phyloP scores from a whole-genome alignment of 2,329 filamentous ascomycete genomes.

The Cercospora janseana region DNA sequence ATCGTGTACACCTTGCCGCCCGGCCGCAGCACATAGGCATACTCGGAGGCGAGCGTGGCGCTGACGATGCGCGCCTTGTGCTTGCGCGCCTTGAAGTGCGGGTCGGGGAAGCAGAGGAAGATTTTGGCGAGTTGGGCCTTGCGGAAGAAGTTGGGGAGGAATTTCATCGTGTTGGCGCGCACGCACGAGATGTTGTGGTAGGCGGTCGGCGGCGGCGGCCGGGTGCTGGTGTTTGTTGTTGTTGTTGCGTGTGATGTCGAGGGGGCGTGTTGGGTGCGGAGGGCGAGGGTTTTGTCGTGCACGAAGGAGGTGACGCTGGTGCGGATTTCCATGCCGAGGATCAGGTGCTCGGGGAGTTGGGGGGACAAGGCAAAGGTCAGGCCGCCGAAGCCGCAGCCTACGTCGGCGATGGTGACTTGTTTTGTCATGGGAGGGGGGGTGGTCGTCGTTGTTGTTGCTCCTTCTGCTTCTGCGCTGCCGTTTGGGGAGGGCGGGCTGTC shows the following conservation, averaged over 20 bases:
- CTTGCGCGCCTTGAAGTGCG: conserved; percentile 95
- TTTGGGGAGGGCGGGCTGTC: conserved; percentile 5
- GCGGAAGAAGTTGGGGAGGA: conserved; percentile 94
- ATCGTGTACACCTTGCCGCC: conserved; percentile 93
- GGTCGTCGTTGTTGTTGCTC: conserved; percentile 16
- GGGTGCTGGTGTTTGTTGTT: not conserved
- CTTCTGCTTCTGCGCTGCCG: conserved; percentile 19
- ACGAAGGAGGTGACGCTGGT: conserved; percentile 88
- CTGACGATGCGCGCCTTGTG: conserved; percentile 96
- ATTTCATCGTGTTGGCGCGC: conserved; percentile 97
- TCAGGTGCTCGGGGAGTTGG: conserved; percentile 73
- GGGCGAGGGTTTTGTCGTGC: conserved; percentile 77
- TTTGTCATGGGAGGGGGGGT: conserved; percentile 50
- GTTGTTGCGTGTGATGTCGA: not conserved
- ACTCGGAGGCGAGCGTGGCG: conserved; percentile 83
- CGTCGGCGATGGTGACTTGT: conserved; percentile 88
- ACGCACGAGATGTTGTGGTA: conserved; percentile 90
- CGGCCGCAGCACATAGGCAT: conserved; percentile 79
- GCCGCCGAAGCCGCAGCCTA: conserved; percentile 94
- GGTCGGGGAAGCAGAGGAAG: conserved; percentile 97
- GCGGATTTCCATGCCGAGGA: conserved; percentile 91
- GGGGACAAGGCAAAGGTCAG: conserved; percentile 82
- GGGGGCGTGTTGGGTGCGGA: conserved; percentile 59
- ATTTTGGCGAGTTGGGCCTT: conserved; percentile 80
- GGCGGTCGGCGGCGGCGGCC: conserved; percentile 38